Evolutionary conservation across 1,284 basidiomycete genomes (phyloP).

Genomic region (Phellinidium pouzarii): DNA sequence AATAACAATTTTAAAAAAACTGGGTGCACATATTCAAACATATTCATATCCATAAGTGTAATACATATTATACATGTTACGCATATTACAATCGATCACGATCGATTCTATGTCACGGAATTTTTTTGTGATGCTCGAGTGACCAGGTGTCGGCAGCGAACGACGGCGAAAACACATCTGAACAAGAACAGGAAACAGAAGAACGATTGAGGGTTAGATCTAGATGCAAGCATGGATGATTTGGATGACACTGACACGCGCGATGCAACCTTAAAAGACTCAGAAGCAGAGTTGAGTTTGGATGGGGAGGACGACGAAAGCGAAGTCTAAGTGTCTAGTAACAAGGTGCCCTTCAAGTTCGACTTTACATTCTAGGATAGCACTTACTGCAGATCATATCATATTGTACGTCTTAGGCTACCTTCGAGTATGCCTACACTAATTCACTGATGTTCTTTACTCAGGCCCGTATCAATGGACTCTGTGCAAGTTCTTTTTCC

Average conservation of each 20-base stretch:
- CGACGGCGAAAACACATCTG: conserved; percentile 30
- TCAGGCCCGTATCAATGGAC: too few relatives aligned
- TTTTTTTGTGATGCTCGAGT: too few relatives aligned
- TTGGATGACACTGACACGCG: conserved; percentile 51
- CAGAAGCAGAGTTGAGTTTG: conserved; percentile 33
- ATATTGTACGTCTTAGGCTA: conserved; percentile 5
- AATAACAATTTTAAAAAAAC: too few relatives aligned
- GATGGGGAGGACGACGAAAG: conserved; percentile 32
- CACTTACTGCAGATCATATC: background rate
- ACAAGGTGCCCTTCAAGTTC: background rate
- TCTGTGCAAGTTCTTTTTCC: too few relatives aligned
- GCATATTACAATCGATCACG: too few relatives aligned
- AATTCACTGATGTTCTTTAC: too few relatives aligned
- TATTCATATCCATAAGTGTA: too few relatives aligned
- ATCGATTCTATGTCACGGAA: too few relatives aligned
- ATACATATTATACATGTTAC: too few relatives aligned
- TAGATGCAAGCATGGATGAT: conserved; percentile 69
- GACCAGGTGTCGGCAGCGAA: conserved; percentile 32
- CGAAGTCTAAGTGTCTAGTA: too few relatives aligned
- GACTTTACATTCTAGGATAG: background rate
- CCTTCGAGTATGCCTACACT: conserved; percentile 1
- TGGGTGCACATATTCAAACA: too few relatives aligned
- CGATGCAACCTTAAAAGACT: conserved; percentile 31
- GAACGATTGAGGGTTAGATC: conserved; percentile 38
- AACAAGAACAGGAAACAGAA: conserved; percentile 29